A percentile compares a stretch with the other conserved stretches of the same genome.
Evolutionary conservation across 495 filamentous ascomycete species (phyloP).

Genomic region (Hypoxylon rickii): DNA sequence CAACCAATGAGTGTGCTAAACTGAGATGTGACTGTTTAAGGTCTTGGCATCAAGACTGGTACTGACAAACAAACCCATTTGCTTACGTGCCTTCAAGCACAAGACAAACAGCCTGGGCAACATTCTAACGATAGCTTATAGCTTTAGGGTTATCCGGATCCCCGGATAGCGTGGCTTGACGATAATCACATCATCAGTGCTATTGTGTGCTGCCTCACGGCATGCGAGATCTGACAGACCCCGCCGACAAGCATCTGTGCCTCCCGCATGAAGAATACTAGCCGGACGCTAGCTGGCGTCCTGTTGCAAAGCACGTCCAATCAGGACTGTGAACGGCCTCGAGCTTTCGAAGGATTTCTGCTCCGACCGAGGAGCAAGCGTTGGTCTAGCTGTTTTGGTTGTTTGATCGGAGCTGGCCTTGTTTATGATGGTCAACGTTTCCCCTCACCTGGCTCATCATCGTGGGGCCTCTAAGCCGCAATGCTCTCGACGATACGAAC

Average conservation of each 20-base stretch:
- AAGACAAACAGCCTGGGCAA: no score
- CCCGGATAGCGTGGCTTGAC: neutral
- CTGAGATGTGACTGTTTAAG: no score
- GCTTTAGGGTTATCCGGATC: neutral
- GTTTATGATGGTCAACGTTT: neutral
- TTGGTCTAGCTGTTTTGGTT: neutral
- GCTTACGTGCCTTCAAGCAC: no score
- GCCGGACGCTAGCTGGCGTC: neutral
- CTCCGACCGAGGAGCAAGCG: neutral
- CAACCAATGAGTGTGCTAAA: no score
- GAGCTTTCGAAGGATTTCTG: neutral
- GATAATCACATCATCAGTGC: neutral
- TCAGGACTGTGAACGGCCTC: neutral
- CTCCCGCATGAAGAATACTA: neutral
- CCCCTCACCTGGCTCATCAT: neutral
- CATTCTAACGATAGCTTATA: no score
- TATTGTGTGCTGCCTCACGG: neutral
- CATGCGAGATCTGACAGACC: neutral
- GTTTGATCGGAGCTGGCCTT: neutral
- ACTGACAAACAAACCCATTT: no score
- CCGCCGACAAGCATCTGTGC: neutral
- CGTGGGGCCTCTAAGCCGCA: neutral
- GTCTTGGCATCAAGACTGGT: no score
- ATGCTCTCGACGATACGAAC: conserved; percentile 5
- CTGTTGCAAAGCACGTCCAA: neutral